Percentiles rank a stretch among this genome's conserved stretches.
Conservation (phyloP, 805 yeast genomes). For the Schizosaccharomyces lindneri region DNA sequence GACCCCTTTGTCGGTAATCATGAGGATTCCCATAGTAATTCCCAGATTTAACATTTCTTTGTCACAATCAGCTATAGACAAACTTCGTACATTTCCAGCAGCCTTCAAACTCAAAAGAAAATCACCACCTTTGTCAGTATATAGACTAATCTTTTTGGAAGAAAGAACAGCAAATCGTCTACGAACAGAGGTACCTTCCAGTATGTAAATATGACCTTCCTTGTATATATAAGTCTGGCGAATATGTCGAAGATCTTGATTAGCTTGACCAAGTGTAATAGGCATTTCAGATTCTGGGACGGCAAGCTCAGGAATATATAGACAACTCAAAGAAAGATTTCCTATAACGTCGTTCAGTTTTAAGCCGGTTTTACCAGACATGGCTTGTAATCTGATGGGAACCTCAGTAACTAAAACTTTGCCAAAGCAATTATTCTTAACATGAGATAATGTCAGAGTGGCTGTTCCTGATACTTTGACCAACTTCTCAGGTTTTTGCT, state of each 20-base stretch:
- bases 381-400: not conserved
- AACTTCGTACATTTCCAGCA: not conserved
- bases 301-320: not conserved
- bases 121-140: not conserved
- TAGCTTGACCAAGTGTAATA: not conserved
- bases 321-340: not conserved
- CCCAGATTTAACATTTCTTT: not conserved
- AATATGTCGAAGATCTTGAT: not conserved
- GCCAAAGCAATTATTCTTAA: not conserved
- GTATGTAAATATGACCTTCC: not conserved
- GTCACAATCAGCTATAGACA: not conserved
- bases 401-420: not conserved
- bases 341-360: not conserved
- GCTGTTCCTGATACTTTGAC: not conserved
- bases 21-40: not conserved
- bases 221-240: not conserved
- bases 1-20: not conserved
- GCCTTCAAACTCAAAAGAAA: not conserved
- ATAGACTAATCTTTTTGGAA: not conserved
- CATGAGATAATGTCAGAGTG: not conserved
- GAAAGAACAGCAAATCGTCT: not conserved
- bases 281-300: not conserved
- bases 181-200: not conserved
- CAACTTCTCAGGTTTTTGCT: not conserved
- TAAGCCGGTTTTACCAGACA: not conserved